These are phyloP conservation scores for Solanum arcanum DNA, from an alignment of 257 asterid genomes.

Conservation along the genomic window DNA sequence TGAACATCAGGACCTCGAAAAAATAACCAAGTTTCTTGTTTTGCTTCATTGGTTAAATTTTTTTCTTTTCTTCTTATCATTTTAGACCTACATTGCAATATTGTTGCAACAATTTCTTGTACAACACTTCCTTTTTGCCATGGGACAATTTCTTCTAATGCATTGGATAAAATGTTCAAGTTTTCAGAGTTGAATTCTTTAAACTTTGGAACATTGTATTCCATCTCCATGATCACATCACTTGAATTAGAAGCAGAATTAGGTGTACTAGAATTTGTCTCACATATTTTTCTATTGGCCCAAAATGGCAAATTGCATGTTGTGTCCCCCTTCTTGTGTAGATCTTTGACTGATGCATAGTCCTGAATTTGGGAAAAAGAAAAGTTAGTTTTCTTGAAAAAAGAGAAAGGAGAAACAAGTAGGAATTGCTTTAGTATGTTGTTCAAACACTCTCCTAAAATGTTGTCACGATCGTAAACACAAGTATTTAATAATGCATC, in stretches of 20 bases:
- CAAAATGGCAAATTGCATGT: neutral
- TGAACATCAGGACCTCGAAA: conserved; percentile 49
- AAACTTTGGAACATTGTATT: neutral
- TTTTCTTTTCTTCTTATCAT: conserved; percentile 35
- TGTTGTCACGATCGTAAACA: neutral
- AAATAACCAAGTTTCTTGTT: conserved; percentile 69
- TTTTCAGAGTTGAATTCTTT: conserved; percentile 35
- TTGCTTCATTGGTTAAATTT: neutral
- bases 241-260: neutral
- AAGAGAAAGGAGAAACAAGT: neutral
- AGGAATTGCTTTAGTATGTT: neutral
- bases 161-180: conserved; percentile 45
- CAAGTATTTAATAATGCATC: neutral
- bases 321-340: neutral
- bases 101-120: conserved; percentile 45
- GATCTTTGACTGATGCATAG: neutral
- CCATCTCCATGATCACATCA: neutral
- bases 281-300: neutral
- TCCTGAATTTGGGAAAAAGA: neutral
- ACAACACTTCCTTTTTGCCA: conserved; percentile 36
- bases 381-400: neutral
- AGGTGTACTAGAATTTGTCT: neutral
- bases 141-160: conserved; percentile 54
- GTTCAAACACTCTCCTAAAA: neutral
- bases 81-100: conserved; percentile 68